Conservation (phyloP, 805 yeast genomes). For the Wickerhamia fluorescens region DNA sequence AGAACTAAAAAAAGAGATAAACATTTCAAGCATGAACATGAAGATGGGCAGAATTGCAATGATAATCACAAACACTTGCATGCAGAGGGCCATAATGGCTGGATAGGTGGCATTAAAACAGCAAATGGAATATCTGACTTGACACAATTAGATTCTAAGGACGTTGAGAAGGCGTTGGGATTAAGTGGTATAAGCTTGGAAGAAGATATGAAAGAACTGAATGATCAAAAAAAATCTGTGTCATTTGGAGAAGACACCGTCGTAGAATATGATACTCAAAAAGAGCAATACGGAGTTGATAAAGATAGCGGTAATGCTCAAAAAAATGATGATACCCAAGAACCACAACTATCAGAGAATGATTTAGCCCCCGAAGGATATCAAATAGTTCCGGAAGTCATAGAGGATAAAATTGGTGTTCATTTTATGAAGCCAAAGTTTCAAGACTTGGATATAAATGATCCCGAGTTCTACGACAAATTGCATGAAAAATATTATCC, state of each 20-base stretch:
- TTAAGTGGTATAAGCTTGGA: conserved; percentile 18
- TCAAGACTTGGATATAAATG: conserved; percentile 51
- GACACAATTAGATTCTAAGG: conserved; percentile 26
- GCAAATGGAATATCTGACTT: conserved; percentile 25
- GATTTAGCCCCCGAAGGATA: conserved; percentile 36
- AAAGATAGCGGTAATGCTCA: conserved; percentile 40
- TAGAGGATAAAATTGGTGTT: conserved; percentile 39
- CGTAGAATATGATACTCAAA: conserved; percentile 22
- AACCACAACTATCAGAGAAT: conserved; percentile 22
- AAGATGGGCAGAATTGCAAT: conserved; percentile 3
- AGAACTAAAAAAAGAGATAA: conserved; percentile 52
- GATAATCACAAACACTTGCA: conserved; percentile 18
- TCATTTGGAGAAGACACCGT: conserved; percentile 25
- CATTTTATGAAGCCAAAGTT: conserved; percentile 59
- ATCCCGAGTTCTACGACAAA: conserved; percentile 71
- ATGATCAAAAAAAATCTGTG: conserved; percentile 20
- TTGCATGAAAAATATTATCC: conserved; percentile 85
- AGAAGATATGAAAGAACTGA: conserved; percentile 2
- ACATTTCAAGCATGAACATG: conserved; percentile 15
- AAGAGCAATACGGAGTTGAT: conserved; percentile 10
- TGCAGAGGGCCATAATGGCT: conserved; percentile 36
- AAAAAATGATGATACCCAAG: conserved; percentile 44
- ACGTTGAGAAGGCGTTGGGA: conserved; percentile 33
- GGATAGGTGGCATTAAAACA: conserved; percentile 36
- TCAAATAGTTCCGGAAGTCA: conserved; percentile 28